These are phyloP conservation scores for Pilaira anomala DNA, from an alignment of 192 early-diverging fungal genomes.

Conservation along the genomic window DNA sequence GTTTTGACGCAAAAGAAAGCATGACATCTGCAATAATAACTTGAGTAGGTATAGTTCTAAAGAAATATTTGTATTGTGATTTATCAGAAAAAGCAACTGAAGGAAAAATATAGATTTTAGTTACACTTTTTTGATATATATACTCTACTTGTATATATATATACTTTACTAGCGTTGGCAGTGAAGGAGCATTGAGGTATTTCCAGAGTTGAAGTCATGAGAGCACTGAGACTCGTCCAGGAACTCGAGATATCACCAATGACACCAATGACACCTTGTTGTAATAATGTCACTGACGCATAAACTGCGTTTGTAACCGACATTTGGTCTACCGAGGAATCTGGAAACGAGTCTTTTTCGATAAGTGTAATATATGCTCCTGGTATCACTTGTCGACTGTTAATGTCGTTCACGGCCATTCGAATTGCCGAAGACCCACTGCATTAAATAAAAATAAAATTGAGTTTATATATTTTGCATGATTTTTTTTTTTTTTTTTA, in stretches of 20 bases:
- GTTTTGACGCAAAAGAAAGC: slow-evolving; percentile 43
- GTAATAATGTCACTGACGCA: slow-evolving; percentile 44
- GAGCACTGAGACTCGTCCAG: slow-evolving; percentile 43
- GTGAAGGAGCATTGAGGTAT: slow-evolving; percentile 55
- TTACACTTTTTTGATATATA: too few species aligned
- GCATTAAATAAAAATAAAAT: slow-evolving; percentile 9
- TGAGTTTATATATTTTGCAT: not conserved
- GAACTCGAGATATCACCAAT: slow-evolving; percentile 52
- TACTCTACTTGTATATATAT: not conserved
- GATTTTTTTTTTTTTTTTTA: slow-evolving; percentile 4
- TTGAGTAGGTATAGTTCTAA: slow-evolving; percentile 52
- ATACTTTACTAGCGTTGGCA: slow-evolving; percentile 43
- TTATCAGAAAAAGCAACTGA: slow-evolving; percentile 46
- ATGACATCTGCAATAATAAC: slow-evolving; percentile 46
- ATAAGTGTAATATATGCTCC: slow-evolving; percentile 48
- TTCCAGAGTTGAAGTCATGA: slow-evolving; percentile 44
- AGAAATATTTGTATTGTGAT: slow-evolving; percentile 47
- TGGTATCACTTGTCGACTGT: slow-evolving; percentile 41
- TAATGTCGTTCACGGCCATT: slow-evolving; percentile 49
- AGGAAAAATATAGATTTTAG: not conserved
- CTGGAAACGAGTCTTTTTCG: slow-evolving; percentile 49
- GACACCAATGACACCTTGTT: slow-evolving; percentile 50
- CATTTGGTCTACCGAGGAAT: slow-evolving; percentile 37
- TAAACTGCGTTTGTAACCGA: slow-evolving; percentile 49
- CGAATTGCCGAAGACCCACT: slow-evolving; percentile 52